phyloP scores from a whole-genome alignment of 345 rosid genomes.

The Schrenkiella parvula region DNA sequence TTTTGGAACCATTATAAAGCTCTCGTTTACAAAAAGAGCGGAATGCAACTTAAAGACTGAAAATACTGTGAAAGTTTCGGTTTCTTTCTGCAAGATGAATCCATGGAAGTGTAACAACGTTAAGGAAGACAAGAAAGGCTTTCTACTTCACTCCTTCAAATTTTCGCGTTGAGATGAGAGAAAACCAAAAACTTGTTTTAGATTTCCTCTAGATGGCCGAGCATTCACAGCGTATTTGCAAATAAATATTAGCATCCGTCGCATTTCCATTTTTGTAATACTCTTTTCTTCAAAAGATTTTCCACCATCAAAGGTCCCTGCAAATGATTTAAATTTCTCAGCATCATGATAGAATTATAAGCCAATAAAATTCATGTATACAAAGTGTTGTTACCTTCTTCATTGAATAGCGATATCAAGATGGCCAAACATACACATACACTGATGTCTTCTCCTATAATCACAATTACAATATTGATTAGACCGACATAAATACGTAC shows the following conservation, averaged over 20 bases:
- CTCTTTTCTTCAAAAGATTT: constrained; percentile 35
- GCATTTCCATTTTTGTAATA: constrained; percentile 70
- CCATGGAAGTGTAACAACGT: not conserved
- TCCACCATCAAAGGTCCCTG: constrained; percentile 67
- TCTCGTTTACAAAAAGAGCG: not conserved
- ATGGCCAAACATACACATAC: constrained; percentile 79
- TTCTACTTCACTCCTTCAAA: not conserved
- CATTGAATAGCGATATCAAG: constrained; percentile 56
- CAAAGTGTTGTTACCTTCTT: too few species aligned
- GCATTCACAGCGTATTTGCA: constrained; percentile 71
- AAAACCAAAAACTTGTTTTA: constrained; percentile 75
- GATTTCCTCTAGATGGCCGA: constrained; percentile 83
- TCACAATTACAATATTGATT: constrained; percentile 14
- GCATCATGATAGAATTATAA: not conserved
- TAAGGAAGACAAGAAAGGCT: not conserved
- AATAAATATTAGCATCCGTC: constrained; percentile 61
- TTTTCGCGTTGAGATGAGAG: constrained; percentile 29
- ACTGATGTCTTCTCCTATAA: constrained; percentile 85
- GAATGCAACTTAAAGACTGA: not conserved
- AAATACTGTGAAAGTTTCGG: not conserved
- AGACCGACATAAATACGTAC: not conserved
- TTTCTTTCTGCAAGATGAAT: not conserved
- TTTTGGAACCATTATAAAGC: not conserved
- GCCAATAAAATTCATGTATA: too few species aligned
- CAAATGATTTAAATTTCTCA: not conserved